phyloP scores from a whole-genome alignment of 345 rosid genomes.

The Citrus sinensis region DVS_A1.0 CM039165.1:19001501-19002000 shows the following conservation, averaged over 20 bases:
- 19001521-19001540: too few relatives aligned
- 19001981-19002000: neutral
- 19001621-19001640: too few relatives aligned
- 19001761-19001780: slow-evolving; percentile 27
- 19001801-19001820: slow-evolving; percentile 21
- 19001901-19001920: neutral
- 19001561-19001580: too few relatives aligned
- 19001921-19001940: neutral
- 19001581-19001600: too few relatives aligned
- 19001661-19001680: slow-evolving; percentile 20
- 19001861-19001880: slow-evolving; percentile 19
- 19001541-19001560: too few relatives aligned
- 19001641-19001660: neutral
- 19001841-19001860: slow-evolving; percentile 3
- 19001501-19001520: too few relatives aligned
- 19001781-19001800: slow-evolving; percentile 15
- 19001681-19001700: slow-evolving; percentile 24
- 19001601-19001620: too few relatives aligned
- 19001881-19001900: slow-evolving; percentile 19
- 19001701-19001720: slow-evolving; percentile 4
- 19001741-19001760: slow-evolving; percentile 33
- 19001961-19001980: slow-evolving; percentile 14
- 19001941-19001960: slow-evolving; percentile 3
- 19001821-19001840: slow-evolving; percentile 37
- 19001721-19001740: slow-evolving; percentile 29